phyloP scores from a whole-genome alignment of 1,284 basidiomycete species.

The Cutaneotrichosporon sp. region DNA sequence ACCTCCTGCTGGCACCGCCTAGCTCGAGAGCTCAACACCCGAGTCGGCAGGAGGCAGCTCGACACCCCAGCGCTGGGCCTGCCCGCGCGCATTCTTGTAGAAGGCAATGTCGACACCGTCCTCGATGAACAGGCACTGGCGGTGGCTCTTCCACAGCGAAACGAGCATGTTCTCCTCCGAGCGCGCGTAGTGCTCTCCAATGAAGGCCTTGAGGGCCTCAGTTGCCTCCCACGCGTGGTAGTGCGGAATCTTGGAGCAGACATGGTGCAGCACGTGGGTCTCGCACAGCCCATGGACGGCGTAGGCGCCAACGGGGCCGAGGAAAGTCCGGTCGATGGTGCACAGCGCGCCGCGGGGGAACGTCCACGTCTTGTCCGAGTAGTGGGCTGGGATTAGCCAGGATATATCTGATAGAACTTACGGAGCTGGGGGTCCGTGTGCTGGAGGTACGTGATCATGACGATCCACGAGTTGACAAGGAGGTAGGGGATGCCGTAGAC shows the following conservation, averaged over 20 bases:
- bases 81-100: slow-evolving; percentile 79
- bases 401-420: slow-evolving; percentile 3
- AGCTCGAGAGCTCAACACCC: slow-evolving; percentile 59
- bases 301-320: slow-evolving; percentile 72
- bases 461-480: slow-evolving; percentile 79
- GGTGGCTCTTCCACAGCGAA: slow-evolving; percentile 53
- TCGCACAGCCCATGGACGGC: slow-evolving; percentile 80
- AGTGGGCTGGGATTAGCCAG: slow-evolving; percentile 56
- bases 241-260: slow-evolving; percentile 89
- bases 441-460: slow-evolving; percentile 90
- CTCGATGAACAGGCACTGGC: slow-evolving; percentile 67
- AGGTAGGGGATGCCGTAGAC: slow-evolving; percentile 89
- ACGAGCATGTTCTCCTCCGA: slow-evolving; percentile 54
- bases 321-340: slow-evolving; percentile 82
- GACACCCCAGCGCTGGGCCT: slow-evolving; percentile 65
- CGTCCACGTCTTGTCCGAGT: slow-evolving; percentile 82
- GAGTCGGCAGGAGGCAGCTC: slow-evolving; percentile 63
- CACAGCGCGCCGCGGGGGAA: slow-evolving; percentile 94
- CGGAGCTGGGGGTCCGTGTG: slow-evolving; percentile 86
- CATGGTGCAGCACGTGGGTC: slow-evolving; percentile 87
- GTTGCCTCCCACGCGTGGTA: slow-evolving; percentile 80
- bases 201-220: slow-evolving; percentile 74
- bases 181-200: slow-evolving; percentile 57
- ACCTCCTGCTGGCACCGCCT: neutral
- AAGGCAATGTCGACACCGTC: slow-evolving; percentile 86